These are phyloP conservation scores for Persicaria maculosa DNA, from an alignment of 148 eudicot genomes.

Conservation along the genomic window DNA sequence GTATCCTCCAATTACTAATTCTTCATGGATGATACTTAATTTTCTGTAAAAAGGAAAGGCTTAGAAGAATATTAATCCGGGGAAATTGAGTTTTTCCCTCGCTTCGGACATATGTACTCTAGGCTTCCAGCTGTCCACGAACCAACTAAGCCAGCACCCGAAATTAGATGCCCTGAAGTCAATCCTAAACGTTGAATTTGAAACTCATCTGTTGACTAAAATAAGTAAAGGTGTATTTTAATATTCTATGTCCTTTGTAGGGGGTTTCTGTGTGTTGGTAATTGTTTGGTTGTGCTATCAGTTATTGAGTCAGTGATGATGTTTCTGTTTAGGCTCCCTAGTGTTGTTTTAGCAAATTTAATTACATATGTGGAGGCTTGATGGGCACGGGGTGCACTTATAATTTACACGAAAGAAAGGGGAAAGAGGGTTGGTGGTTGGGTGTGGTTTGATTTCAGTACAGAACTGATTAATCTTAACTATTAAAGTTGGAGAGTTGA, in stretches of 20 bases:
- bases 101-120: too few relatives aligned
- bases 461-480: not conserved
- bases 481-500: not conserved
- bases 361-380: not conserved
- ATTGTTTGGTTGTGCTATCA: not conserved
- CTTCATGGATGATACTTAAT: too few relatives aligned
- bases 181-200: not conserved
- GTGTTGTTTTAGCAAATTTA: not conserved
- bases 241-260: not conserved
- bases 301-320: not conserved
- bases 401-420: not conserved
- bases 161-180: too few relatives aligned
- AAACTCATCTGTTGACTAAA: not conserved
- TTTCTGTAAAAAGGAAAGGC: too few relatives aligned
- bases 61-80: too few relatives aligned
- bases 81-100: too few relatives aligned
- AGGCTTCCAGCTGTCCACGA: too few relatives aligned
- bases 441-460: not conserved
- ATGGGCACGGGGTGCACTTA: not conserved
- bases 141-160: too few relatives aligned
- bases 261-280: not conserved
- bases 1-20: too few relatives aligned
- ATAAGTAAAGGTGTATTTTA: not conserved
- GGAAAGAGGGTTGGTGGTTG: not conserved
- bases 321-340: too few relatives aligned